Conservation (phyloP, 768 basidiomycete species). For the Cantharellus cinnabarinus region DNA sequence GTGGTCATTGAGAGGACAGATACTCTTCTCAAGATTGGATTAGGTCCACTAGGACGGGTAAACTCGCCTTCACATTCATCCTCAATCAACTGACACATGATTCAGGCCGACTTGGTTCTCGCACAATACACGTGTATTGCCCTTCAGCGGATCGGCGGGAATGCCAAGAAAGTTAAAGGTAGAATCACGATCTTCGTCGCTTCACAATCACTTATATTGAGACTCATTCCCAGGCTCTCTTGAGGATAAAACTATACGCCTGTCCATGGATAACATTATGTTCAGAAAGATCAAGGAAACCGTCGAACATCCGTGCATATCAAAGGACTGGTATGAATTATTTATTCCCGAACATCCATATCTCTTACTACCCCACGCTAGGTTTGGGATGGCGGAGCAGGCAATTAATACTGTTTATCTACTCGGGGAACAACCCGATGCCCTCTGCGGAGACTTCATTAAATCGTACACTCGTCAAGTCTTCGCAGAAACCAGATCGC, state of each 20-base stretch:
- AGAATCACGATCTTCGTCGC: constrained; percentile 4
- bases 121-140: constrained; percentile 90
- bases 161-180: constrained; percentile 96
- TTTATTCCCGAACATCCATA: neutral
- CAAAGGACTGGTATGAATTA: constrained; percentile 57
- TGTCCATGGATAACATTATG: constrained; percentile 72
- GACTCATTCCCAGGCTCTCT: constrained; percentile 42
- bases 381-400: constrained; percentile 88
- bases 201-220: neutral
- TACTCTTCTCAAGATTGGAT: constrained; percentile 61
- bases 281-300: constrained; percentile 66
- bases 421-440: constrained; percentile 82
- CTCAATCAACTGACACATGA: neutral
- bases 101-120: constrained; percentile 66
- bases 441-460: constrained; percentile 59
- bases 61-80: constrained; percentile 1
- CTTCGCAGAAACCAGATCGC: constrained; percentile 23
- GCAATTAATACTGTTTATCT: constrained; percentile 91
- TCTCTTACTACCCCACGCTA: constrained; percentile 3
- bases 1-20: constrained; percentile 73
- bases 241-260: constrained; percentile 62
- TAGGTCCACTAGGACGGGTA: constrained; percentile 73
- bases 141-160: constrained; percentile 78
- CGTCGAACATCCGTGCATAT: constrained; percentile 61
- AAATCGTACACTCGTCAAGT: constrained; percentile 58